Conservation (phyloP, 2,329 filamentous ascomycete species). For the Rhinocladiella similis region DNA sequence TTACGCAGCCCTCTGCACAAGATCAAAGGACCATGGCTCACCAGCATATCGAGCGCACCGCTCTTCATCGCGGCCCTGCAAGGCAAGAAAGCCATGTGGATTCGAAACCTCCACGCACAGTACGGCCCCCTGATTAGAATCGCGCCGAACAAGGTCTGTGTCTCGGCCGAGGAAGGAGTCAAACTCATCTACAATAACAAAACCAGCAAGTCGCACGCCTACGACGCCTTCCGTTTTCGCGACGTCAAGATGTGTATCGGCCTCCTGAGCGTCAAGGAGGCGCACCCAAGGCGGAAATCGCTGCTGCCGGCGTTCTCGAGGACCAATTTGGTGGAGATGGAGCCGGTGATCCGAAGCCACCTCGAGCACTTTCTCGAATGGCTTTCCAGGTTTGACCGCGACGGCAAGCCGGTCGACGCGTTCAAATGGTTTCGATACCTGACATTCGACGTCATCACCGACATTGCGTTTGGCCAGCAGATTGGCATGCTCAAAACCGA, state of each 20-base stretch:
- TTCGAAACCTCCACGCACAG: conserved; percentile 31
- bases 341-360: conserved; percentile 19
- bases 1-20: neutral
- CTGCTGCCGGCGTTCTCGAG: conserved; percentile 50
- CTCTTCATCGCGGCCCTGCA: neutral
- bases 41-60: neutral
- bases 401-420: conserved; percentile 24
- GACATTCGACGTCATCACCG: conserved; percentile 55
- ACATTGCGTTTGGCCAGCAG: conserved; percentile 54
- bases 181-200: conserved; percentile 50
- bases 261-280: conserved; percentile 44
- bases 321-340: conserved; percentile 26
- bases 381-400: conserved; percentile 20
- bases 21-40: conserved; percentile 1
- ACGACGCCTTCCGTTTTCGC: conserved; percentile 57
- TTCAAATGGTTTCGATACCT: conserved; percentile 57
- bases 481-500: conserved; percentile 4
- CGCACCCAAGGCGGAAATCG: conserved; percentile 48
- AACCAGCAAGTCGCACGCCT: conserved; percentile 51
- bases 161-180: conserved; percentile 45
- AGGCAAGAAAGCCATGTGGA: conserved; percentile 1
- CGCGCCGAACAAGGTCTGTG: conserved; percentile 38
- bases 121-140: conserved; percentile 37
- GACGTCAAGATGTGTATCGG: conserved; percentile 52
- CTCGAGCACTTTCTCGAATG: conserved; percentile 30